These are phyloP conservation scores for Ormosia emarginata DNA, from an alignment of 306 rosid genomes.

Conservation along the genomic window DNA sequence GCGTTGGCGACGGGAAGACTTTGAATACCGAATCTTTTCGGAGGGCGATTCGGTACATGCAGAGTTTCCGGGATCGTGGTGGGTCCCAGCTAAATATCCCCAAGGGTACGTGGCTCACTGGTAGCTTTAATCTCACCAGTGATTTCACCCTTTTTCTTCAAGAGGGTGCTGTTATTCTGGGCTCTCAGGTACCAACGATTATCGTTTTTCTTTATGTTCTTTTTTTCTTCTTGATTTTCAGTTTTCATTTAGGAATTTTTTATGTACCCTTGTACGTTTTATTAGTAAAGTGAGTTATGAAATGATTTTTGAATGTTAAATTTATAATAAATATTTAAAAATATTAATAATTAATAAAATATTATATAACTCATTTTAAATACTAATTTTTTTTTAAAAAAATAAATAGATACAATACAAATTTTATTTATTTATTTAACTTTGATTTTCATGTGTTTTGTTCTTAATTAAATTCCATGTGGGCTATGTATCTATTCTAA, in stretches of 20 bases:
- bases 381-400: too few relatives aligned
- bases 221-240: too few relatives aligned
- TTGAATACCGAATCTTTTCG: constrained; percentile 75
- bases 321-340: too few relatives aligned
- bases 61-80: constrained; percentile 45
- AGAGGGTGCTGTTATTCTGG: constrained; percentile 63
- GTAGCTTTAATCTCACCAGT: constrained; percentile 86
- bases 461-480: not conserved
- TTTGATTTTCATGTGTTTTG: not conserved
- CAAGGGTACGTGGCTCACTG: constrained; percentile 71
- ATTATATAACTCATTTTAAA: too few relatives aligned
- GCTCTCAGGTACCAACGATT: constrained; percentile 58
- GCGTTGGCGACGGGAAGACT: constrained; percentile 73
- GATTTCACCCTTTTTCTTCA: constrained; percentile 87
- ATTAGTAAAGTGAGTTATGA: too few relatives aligned
- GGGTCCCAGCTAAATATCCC: constrained; percentile 86
- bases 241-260: not conserved
- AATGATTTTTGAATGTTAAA: too few relatives aligned
- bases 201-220: not conserved
- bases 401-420: too few relatives aligned
- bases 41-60: constrained; percentile 60
- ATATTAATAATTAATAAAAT: too few relatives aligned
- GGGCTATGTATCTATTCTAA: not conserved
- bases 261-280: too few relatives aligned
- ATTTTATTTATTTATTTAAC: too few relatives aligned